Conservation (phyloP, 2,329 filamentous ascomycete species). For the Fusarium buharicum region DNA sequence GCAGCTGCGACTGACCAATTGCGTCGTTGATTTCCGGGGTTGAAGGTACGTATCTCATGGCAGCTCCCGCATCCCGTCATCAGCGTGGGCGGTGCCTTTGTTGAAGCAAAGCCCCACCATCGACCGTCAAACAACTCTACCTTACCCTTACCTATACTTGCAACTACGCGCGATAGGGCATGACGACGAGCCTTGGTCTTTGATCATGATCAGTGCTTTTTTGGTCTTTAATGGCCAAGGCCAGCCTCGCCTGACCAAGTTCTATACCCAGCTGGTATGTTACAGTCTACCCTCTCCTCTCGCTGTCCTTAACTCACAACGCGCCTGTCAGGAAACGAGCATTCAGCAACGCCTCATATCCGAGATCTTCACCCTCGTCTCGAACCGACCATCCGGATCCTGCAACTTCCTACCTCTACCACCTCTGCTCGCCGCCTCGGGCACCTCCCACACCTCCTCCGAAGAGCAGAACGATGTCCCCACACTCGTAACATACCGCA, state of each 20-base stretch:
- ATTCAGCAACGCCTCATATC: constrained; percentile 97
- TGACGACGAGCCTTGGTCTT: constrained; percentile 34
- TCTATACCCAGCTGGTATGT: constrained; percentile 92
- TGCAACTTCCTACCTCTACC: constrained; percentile 95
- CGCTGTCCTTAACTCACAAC: constrained; percentile 10
- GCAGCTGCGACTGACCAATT: constrained; percentile 29
- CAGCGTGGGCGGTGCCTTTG: constrained; percentile 15
- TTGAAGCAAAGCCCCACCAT: constrained; percentile 38
- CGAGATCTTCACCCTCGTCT: constrained; percentile 96
- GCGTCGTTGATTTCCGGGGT: background rate
- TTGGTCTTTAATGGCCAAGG: constrained; percentile 99
- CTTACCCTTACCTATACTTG: constrained; percentile 1
- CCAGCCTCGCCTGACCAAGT: constrained; percentile 95
- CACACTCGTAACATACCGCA: constrained; percentile 95
- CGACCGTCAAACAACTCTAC: constrained; percentile 16
- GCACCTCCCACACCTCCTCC: constrained; percentile 71
- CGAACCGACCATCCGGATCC: constrained; percentile 87
- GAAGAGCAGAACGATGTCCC: constrained; percentile 87
- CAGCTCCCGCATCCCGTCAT: constrained; percentile 26
- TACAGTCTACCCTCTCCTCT: background rate
- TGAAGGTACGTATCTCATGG: constrained; percentile 35
- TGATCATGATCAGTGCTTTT: constrained; percentile 94
- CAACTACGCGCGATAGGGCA: constrained; percentile 21
- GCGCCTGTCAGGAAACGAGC: constrained; percentile 80
- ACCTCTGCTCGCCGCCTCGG: constrained; percentile 70